A percentile compares a stretch with the other conserved stretches of the same genome.
phyloP scores from a whole-genome alignment of 306 rosid species.

The Adenanthera pavonina region DNA sequence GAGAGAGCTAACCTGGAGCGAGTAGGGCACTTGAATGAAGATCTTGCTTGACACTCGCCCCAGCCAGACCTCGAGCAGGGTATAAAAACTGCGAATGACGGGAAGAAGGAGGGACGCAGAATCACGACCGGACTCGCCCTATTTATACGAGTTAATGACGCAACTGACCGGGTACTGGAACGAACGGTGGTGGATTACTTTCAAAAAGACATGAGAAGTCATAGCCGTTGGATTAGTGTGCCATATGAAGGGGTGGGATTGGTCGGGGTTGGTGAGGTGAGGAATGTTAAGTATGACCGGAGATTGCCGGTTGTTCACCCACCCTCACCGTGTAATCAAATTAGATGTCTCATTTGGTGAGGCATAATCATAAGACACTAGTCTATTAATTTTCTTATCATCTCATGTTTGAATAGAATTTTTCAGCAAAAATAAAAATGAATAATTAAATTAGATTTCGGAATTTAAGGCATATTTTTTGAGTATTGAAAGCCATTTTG shows the following conservation, averaged over 20 bases:
- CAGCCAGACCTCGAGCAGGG: not conserved
- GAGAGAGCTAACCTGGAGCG: constrained; percentile 39
- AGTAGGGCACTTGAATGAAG: constrained; percentile 20
- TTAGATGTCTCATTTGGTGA: not conserved
- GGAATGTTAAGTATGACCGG: constrained; percentile 37
- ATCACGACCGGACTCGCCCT: not conserved
- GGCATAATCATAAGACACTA: not conserved
- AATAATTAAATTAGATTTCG: no score
- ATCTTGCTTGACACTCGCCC: constrained; percentile 3
- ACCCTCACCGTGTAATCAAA: constrained; percentile 42
- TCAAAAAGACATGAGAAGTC: not conserved
- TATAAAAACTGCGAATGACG: not conserved
- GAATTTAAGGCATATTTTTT: no score
- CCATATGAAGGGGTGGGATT: constrained; percentile 37
- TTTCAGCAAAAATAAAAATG: not conserved
- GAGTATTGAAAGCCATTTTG: no score
- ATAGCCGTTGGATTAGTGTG: constrained; percentile 45
- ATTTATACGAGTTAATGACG: constrained; percentile 47
- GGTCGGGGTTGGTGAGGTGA: constrained; percentile 53
- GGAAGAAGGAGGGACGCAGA: not conserved
- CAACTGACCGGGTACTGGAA: constrained; percentile 55
- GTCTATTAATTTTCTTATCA: not conserved
- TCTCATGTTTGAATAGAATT: not conserved
- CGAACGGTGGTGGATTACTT: constrained; percentile 25
- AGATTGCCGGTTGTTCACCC: constrained; percentile 55